Percentiles rank a stretch among this genome's conserved stretches.
Evolutionary conservation across 2,329 filamentous ascomycete genomes (phyloP).

Genomic region (Pseudogymnoascus sp.): DNA sequence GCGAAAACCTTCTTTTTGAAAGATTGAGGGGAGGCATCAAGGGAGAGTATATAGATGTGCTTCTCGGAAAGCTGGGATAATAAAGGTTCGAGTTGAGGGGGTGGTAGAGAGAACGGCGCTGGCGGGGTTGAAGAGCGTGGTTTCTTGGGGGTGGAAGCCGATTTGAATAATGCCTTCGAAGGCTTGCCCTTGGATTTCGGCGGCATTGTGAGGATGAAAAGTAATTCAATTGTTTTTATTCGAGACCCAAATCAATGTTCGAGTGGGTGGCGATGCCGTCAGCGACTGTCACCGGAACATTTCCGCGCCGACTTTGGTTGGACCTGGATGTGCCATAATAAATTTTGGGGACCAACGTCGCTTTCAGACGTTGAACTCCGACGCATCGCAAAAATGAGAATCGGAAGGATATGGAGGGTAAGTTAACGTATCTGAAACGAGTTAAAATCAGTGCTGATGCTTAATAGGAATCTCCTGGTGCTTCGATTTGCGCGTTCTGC

Average conservation of each 20-base stretch:
- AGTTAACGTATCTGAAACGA: background rate
- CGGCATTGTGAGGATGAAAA: background rate
- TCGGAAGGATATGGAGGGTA: conserved; percentile 24
- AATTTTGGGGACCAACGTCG: conserved; percentile 13
- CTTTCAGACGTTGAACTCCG: background rate
- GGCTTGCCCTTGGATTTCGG: background rate
- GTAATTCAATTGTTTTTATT: background rate
- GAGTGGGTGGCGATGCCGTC: background rate
- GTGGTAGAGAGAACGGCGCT: conserved; percentile 59
- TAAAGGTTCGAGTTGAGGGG: conserved; percentile 56
- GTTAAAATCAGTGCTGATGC: background rate
- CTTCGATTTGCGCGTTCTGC: conserved; percentile 28
- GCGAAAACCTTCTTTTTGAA: conserved; percentile 79
- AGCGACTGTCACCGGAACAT: conserved; percentile 1
- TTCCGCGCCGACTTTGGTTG: conserved; percentile 4
- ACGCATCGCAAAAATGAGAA: conserved; percentile 22
- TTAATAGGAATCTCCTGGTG: conserved; percentile 21
- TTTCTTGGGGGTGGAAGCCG: conserved; percentile 1
- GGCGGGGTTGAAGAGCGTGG: conserved; percentile 32
- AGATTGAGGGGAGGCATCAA: conserved; percentile 60
- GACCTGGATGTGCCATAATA: conserved; percentile 6
- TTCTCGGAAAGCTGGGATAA: conserved; percentile 55
- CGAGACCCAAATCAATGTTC: background rate
- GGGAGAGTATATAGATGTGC: conserved; percentile 76
- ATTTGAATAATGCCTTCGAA: conserved; percentile 1